Percentiles rank a stretch among this genome's conserved stretches.
These are phyloP conservation scores for Panellus pusillus DNA, from an alignment of 768 basidiomycete genomes.

Conservation along the genomic window DNA sequence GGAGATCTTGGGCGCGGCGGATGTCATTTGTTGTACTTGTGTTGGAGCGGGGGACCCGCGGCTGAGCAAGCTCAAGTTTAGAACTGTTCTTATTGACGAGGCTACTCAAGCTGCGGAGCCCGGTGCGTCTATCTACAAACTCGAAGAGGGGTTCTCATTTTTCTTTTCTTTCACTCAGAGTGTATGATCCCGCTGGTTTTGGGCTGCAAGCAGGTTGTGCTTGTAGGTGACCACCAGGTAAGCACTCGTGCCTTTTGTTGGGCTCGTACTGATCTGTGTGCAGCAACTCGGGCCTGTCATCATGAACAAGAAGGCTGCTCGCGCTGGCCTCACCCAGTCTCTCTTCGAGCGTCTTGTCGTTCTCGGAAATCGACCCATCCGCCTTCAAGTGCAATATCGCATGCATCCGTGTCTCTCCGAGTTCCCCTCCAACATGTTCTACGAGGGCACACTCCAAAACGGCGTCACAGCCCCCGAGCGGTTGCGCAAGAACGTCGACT, in stretches of 20 bases:
- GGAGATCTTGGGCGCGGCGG: slow-evolving; percentile 92
- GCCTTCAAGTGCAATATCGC: slow-evolving; percentile 98
- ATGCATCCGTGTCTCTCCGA: slow-evolving; percentile 99
- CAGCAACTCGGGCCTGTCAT: slow-evolving; percentile 97
- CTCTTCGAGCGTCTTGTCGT: slow-evolving; percentile 97
- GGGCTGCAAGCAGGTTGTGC: slow-evolving; percentile 97
- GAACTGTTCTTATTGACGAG: slow-evolving; percentile 97
- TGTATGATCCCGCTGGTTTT: slow-evolving; percentile 99
- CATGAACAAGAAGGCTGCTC: slow-evolving; percentile 99
- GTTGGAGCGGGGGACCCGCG: slow-evolving; percentile 97
- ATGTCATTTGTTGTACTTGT: slow-evolving; percentile 98
- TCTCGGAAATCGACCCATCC: slow-evolving; percentile 93
- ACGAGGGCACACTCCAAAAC: slow-evolving; percentile 97
- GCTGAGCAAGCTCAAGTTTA: slow-evolving; percentile 95
- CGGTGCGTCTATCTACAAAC: slow-evolving; percentile 44
- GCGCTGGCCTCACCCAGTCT: slow-evolving; percentile 97
- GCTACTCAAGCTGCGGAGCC: slow-evolving; percentile 98
- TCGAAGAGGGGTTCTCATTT: not conserved
- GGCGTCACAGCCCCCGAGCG: slow-evolving; percentile 99
- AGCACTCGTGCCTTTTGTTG: slow-evolving; percentile 20
- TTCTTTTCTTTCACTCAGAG: slow-evolving; percentile 50
- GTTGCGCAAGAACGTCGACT: slow-evolving; percentile 96
- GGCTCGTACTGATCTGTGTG: slow-evolving; percentile 10
- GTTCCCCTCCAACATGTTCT: slow-evolving; percentile 99
- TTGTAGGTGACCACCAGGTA: slow-evolving; percentile 91